Percentiles rank a stretch among this genome's conserved stretches.
phyloP scores from a whole-genome alignment of 768 basidiomycete genomes.

The Lactifluus volemus region DNA sequence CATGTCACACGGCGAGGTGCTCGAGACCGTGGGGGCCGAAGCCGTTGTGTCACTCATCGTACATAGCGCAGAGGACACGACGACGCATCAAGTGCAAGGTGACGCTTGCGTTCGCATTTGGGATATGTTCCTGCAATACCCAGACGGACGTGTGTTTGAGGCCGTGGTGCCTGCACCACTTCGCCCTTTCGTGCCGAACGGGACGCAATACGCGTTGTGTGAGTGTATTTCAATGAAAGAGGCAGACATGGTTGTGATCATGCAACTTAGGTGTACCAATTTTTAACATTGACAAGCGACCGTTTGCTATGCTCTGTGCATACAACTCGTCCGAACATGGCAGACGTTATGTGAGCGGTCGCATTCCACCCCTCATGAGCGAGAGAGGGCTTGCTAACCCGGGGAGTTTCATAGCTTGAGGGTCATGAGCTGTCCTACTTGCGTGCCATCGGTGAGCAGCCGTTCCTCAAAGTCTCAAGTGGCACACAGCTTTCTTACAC shows the following conservation, averaged over 20 bases:
- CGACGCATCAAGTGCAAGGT: slow-evolving; percentile 45
- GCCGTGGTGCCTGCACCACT: slow-evolving; percentile 79
- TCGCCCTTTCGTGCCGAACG: slow-evolving; percentile 68
- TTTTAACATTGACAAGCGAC: slow-evolving; percentile 87
- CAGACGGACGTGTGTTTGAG: slow-evolving; percentile 84
- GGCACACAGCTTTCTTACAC: neutral
- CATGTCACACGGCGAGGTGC: slow-evolving; percentile 81
- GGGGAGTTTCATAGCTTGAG: slow-evolving; percentile 47
- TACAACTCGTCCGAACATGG: slow-evolving; percentile 79
- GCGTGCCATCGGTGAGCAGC: slow-evolving; percentile 67
- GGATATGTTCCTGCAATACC: slow-evolving; percentile 68
- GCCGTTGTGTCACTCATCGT: slow-evolving; percentile 59
- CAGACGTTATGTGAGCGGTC: slow-evolving; percentile 64
- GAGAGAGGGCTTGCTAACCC: neutral
- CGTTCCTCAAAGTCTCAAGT: neutral
- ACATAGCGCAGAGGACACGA: slow-evolving; percentile 57
- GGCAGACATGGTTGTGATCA: neutral
- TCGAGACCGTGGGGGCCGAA: slow-evolving; percentile 57
- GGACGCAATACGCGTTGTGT: slow-evolving; percentile 86
- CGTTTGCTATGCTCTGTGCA: slow-evolving; percentile 84
- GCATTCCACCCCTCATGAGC: neutral
- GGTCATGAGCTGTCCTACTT: slow-evolving; percentile 88
- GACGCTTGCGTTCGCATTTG: slow-evolving; percentile 71
- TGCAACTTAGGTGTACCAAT: slow-evolving; percentile 67
- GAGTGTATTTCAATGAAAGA: slow-evolving; percentile 23